Evolutionary conservation across 2,329 filamentous ascomycete genomes (phyloP), one percentile per base, ranked within the genome.

Genomic region (Fusarium guadeloupense): DNA sequence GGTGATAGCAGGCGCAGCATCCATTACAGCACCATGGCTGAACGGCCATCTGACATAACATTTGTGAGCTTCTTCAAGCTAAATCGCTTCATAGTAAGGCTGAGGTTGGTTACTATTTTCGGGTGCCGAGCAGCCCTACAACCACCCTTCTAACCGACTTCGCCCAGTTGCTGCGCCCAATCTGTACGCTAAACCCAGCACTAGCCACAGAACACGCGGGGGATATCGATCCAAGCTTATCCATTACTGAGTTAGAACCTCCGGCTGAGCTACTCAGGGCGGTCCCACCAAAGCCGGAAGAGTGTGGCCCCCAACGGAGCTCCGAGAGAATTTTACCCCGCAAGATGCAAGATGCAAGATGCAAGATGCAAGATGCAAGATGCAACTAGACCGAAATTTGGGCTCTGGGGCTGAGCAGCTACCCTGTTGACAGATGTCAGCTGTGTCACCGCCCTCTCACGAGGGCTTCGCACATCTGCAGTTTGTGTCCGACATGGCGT

Each of bases 31-130:
- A 26, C 47, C 23, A 55, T 39, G 19, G 26, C 34, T 51, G 17
- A 31, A 26, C 19, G 20, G 14, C n/a, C 35, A 28, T 26, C 37
- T 19, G 7, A 40, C n/a, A 41, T n/a, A 13, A 5, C 23, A n/a
- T 2, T 20, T 5, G 4, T n/a, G 19, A 26, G 12, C n/a, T 8
- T 20, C 19, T 17, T n/a, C n/a, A n/a, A n/a, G n/a, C n/a, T n/a
- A n/a, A 17, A 20, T 37, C 2, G 2, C 16, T 19, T 25, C 5
- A 7, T 6, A 21, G 33, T 44, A 63, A 54, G 59, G 59, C 54
- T 62, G 43, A 20, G 7, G 17, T 35, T 19, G 25, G 37, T 21
- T 47, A n/a, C 59, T 62, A 64, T 62, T 60, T 47, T 59, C 34
- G 44, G 59, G 26, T 55, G 34, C 14, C 28, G 43, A 21, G 34